Percentiles rank a stretch among this genome's conserved stretches.
Evolutionary conservation across 441 rosid genomes (phyloP).

Genomic region (Adansonia gregorii): DNA sequence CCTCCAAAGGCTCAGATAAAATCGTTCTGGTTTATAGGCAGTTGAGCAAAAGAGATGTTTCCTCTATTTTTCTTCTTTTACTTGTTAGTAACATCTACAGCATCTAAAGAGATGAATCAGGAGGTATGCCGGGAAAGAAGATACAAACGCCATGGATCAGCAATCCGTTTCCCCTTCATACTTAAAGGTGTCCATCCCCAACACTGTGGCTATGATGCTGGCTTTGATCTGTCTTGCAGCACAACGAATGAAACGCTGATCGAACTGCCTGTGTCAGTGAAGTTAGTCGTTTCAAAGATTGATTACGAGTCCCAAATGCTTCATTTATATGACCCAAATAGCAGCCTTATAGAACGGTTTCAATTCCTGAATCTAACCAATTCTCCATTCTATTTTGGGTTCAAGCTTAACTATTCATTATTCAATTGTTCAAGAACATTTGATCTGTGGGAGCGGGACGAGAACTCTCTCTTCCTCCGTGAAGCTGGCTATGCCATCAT

Average conservation of each 20-base stretch:
- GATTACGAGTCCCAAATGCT: neutral
- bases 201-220: constrained; percentile 17
- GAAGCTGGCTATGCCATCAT: neutral
- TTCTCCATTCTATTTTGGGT: neutral
- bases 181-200: neutral
- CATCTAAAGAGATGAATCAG: neutral
- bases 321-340: constrained; percentile 21
- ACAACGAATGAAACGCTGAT: neutral
- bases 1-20: neutral
- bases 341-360: constrained; percentile 2
- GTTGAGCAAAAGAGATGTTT: neutral
- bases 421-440: constrained; percentile 16
- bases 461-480: neutral
- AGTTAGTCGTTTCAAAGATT: neutral
- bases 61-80: neutral
- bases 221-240: constrained; percentile 28
- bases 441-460: neutral
- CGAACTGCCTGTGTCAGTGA: constrained; percentile 19
- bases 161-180: constrained; percentile 14
- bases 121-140: neutral
- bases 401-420: neutral
- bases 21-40: neutral
- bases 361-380: neutral
- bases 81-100: neutral
- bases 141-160: neutral